Evolutionary conservation across 306 rosid species (phyloP).

Genomic region (Rosa chinensis): DNA sequence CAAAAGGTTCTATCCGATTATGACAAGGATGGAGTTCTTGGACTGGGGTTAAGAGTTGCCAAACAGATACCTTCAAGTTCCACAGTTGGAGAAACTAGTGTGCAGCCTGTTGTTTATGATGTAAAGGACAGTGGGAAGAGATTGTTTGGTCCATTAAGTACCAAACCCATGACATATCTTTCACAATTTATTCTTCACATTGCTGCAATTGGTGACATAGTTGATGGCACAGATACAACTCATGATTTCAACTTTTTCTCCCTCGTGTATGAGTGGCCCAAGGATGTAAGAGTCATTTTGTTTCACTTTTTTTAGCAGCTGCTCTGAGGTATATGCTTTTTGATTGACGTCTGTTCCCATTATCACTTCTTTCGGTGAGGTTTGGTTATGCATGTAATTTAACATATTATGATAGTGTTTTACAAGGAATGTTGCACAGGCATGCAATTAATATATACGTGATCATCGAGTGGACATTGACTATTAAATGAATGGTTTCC

Average conservation of each 20-base stretch:
- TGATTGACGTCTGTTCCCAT: background rate
- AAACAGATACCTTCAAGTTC: slow-evolving; percentile 63
- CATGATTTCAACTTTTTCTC: slow-evolving; percentile 98
- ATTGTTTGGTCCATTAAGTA: slow-evolving; percentile 74
- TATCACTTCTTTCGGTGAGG: background rate
- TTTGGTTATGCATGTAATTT: slow-evolving; percentile 12
- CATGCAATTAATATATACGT: background rate
- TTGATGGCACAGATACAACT: slow-evolving; percentile 97
- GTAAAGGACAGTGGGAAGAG: slow-evolving; percentile 81
- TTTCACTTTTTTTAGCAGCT: slow-evolving; percentile 24
- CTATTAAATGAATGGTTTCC: slow-evolving; percentile 1
- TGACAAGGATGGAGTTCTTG: slow-evolving; percentile 74
- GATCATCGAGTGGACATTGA: background rate
- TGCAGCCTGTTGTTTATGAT: slow-evolving; percentile 66
- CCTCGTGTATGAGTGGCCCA: slow-evolving; percentile 90
- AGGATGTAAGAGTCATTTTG: slow-evolving; percentile 75
- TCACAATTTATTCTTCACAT: slow-evolving; percentile 92
- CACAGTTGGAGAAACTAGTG: slow-evolving; percentile 47
- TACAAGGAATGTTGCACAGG: background rate
- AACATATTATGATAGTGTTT: background rate
- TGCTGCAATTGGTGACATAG: slow-evolving; percentile 97
- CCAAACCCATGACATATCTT: slow-evolving; percentile 80
- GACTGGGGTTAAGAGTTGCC: slow-evolving; percentile 78
- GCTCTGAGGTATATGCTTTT: background rate
- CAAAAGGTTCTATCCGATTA: slow-evolving; percentile 51